A percentile compares a stretch with the other conserved stretches of the same genome.
Conservation (phyloP, 176 grass and related monocot genomes). For the Eragrostis curvula region DNA sequence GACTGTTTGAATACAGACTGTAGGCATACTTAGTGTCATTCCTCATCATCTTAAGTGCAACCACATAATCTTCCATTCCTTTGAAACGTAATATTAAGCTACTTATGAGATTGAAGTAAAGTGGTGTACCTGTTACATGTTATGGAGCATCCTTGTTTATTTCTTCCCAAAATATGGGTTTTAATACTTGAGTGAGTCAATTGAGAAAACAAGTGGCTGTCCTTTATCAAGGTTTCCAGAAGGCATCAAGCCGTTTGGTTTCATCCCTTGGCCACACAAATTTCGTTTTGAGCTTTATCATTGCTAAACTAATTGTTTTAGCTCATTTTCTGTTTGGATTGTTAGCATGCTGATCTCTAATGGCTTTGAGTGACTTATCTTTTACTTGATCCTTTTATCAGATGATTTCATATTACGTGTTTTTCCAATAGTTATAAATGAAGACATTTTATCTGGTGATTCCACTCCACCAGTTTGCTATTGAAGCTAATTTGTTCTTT, state of each 20-base stretch:
- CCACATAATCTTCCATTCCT: not conserved
- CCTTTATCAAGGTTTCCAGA: not conserved
- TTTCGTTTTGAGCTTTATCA: not conserved
- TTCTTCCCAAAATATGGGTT: not conserved
- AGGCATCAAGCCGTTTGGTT: not conserved
- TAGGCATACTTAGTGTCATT: not conserved
- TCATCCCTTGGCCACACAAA: not conserved
- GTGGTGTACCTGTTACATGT: not conserved
- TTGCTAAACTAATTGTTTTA: conserved; percentile 2
- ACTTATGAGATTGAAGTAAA: not conserved
- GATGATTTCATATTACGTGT: not conserved
- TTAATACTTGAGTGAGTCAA: not conserved
- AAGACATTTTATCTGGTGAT: not conserved
- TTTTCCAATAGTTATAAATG: conserved; percentile 16
- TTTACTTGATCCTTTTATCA: conserved; percentile 10
- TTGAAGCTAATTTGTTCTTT: not conserved
- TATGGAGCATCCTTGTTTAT: conserved; percentile 23
- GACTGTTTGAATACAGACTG: not conserved
- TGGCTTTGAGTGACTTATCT: not conserved
- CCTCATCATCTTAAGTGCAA: not conserved
- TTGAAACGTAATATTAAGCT: not conserved
- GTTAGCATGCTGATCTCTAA: not conserved
- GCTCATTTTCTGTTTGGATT: not conserved
- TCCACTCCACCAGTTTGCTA: conserved; percentile 10
- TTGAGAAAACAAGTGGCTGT: conserved; percentile 13